A percentile compares a stretch with the other conserved stretches of the same genome.
Conservation (phyloP, 192 early-diverging fungal genomes). For the Umbelopsis sp. region DNA sequence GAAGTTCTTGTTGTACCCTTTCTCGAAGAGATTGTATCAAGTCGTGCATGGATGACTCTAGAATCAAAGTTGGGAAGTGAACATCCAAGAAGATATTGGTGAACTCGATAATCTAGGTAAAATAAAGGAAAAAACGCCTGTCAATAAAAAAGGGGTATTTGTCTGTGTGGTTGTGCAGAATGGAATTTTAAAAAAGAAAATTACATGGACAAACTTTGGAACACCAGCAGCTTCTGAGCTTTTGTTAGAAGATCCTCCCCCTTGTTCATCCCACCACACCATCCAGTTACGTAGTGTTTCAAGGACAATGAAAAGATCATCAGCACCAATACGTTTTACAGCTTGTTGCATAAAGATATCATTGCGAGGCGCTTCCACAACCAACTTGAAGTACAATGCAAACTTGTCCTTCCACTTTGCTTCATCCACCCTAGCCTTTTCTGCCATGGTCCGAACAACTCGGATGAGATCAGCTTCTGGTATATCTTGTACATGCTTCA, state of each 20-base stretch:
- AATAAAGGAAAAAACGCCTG: background rate
- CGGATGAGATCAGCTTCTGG: conserved; percentile 48
- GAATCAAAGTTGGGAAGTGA: conserved; percentile 50
- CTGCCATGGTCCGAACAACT: conserved; percentile 43
- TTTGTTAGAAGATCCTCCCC: conserved; percentile 32
- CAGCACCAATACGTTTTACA: conserved; percentile 40
- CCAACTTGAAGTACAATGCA: conserved; percentile 34
- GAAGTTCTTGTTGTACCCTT: conserved; percentile 29
- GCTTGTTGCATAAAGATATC: conserved; percentile 56
- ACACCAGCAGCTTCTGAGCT: conserved; percentile 28
- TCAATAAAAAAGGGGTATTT: background rate
- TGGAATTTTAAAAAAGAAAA: background rate
- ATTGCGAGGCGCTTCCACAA: conserved; percentile 41
- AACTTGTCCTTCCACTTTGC: conserved; percentile 20
- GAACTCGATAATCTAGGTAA: conserved; percentile 45
- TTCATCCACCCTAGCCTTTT: conserved; percentile 9
- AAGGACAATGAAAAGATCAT: conserved; percentile 44
- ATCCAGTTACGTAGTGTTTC: conserved; percentile 40
- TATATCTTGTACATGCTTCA: conserved; percentile 47
- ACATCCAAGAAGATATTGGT: conserved; percentile 46
- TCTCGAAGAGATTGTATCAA: conserved; percentile 31
- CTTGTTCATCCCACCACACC: conserved; percentile 34
- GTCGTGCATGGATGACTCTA: conserved; percentile 45
- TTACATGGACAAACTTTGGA: conserved; percentile 36
- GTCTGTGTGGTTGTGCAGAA: background rate